These are phyloP conservation scores for Mycena leptocephala DNA, from an alignment of 768 basidiomycete genomes.

Conservation along the genomic window DNA sequence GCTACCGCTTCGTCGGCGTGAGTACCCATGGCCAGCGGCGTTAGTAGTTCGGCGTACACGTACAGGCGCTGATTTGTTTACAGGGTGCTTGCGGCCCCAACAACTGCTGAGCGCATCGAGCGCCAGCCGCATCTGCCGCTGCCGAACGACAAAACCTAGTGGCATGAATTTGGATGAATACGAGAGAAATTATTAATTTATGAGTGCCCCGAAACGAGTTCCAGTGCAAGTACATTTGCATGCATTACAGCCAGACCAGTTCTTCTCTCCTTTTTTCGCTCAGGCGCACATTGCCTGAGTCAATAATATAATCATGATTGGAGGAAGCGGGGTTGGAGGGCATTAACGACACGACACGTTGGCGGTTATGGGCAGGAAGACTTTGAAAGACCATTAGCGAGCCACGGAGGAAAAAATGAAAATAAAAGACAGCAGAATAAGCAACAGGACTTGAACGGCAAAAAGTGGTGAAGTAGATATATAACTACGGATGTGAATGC, in stretches of 20 bases:
- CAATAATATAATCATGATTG: too few species aligned
- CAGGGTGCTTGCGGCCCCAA: conserved; percentile 22
- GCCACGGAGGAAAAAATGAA: too few species aligned
- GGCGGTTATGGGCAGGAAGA: too few species aligned
- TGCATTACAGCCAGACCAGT: conserved; percentile 10
- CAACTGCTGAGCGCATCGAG: conserved; percentile 18
- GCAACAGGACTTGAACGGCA: too few species aligned
- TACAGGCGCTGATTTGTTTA: conserved; percentile 11
- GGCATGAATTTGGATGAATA: conserved; percentile 9
- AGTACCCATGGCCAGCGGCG: conserved; percentile 2
- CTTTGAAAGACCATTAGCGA: too few species aligned
- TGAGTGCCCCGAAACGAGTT: conserved; percentile 2
- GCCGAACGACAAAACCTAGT: not conserved
- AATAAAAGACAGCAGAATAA: too few species aligned
- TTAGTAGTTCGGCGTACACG: not conserved
- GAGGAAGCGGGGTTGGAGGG: too few species aligned
- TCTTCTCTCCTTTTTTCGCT: conserved; percentile 8
- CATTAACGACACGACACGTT: too few species aligned
- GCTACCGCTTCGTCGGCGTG: conserved; percentile 21
- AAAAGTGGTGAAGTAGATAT: too few species aligned
- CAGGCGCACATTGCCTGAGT: not conserved
- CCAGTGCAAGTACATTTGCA: conserved; percentile 6
- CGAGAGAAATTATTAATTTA: conserved; percentile 10
- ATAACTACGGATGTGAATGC: too few species aligned
- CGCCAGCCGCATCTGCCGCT: not conserved